Percentiles rank a stretch among this genome's conserved stretches.
Evolutionary conservation across 1,284 basidiomycete genomes (phyloP).

Genomic region (Chiua sp.): DNA sequence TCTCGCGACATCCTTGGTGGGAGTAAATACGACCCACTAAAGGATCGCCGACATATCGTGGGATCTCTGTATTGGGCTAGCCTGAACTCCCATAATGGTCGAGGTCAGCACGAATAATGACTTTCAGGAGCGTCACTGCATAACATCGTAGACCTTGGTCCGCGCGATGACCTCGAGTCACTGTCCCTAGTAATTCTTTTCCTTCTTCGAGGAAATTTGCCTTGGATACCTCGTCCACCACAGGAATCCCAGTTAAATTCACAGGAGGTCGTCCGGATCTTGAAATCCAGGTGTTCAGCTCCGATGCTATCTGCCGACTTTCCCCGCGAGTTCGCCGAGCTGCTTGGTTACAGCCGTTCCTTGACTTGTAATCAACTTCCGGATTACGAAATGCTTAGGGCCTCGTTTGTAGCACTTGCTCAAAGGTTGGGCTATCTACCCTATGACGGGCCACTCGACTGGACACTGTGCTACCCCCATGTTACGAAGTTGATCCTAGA

Average conservation of each 20-base stretch:
- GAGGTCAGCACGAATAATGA: not conserved
- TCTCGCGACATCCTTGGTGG: not conserved
- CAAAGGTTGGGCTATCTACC: not conserved
- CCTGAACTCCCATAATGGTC: slow-evolving; percentile 6
- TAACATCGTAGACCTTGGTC: not conserved
- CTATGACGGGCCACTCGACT: not conserved
- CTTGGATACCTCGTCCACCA: slow-evolving; percentile 4
- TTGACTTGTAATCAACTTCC: not conserved
- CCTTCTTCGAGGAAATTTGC: slow-evolving; percentile 8
- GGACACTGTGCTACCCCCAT: not conserved
- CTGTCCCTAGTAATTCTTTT: not conserved
- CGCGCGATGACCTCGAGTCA: slow-evolving; percentile 6
- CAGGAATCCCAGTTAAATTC: not conserved
- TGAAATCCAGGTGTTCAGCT: slow-evolving; percentile 3
- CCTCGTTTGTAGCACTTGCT: not conserved
- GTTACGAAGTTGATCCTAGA: not conserved
- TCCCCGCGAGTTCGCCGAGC: not conserved
- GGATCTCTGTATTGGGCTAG: slow-evolving; percentile 8
- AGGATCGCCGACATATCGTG: not conserved
- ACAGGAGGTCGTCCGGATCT: not conserved
- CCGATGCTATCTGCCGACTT: not conserved
- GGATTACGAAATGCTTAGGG: not conserved
- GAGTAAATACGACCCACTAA: slow-evolving; percentile 2
- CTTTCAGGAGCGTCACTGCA: not conserved
- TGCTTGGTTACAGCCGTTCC: not conserved